Base-by-base conservation (phyloP, 371 early-diverging fungal genomes). In the Umbelopsis sp. region DNA sequence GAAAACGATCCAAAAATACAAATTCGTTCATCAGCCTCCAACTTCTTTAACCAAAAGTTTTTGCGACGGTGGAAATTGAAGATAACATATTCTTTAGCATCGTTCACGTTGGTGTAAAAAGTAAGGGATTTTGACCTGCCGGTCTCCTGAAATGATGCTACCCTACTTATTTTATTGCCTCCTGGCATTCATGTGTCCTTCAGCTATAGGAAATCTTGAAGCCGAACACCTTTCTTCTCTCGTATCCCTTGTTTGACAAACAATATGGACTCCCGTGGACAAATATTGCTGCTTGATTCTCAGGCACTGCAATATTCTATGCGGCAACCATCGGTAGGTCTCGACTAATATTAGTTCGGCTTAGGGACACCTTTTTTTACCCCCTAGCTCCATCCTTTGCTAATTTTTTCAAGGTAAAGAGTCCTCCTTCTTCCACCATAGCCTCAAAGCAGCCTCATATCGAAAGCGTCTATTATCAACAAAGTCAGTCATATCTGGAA, bases 241-340 rank as follows among this genome's bases (percentile, higher is more conserved):
- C 35, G 14, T 35, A 18, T 18, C 57, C 57, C 57, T 57, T 25
- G 18, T 10, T 22, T 57, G 12, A 57, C 57, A 57, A 57, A 57
- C 35, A 57, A 35, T 32, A 57, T 57, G 57, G 35, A 57, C 35
- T 57, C 57, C 35, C 35, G 35, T 35, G 57, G 57, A n/a, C 57
- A 57, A 57, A 57, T 57, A 57, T 57, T 57, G 57, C 57, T 57
- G 35, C 57, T 57, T 57, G 57, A 57, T 57, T 57, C 57, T n/a
- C 57, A 57, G 35, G 29, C 29, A 29, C 16, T 57, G 18, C 57
- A 57, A 35, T 57, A 57, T 57, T 57, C 57, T 5, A 57, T 57
- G 57, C 57, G 57, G 57, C 57, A 29, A 57, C 18, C 57, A 0
- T 35, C 35, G 29, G 57, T 57, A 29, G 32, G 57, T 35, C 18